Conservation (phyloP, 164 flowering plant species). For the Umbellularia californica region DNA sequence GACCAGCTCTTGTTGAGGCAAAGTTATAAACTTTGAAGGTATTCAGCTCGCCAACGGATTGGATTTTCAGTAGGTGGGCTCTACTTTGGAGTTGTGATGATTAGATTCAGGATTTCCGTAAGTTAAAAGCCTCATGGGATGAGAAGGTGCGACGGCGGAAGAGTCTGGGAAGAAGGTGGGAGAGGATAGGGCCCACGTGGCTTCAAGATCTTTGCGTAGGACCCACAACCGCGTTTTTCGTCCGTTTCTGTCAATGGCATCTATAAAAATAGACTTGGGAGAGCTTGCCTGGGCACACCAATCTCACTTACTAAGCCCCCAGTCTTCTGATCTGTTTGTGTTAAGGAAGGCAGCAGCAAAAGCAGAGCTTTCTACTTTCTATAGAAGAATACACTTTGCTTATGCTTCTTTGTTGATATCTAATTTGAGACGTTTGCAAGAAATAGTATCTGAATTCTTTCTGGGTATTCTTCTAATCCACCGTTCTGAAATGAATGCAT, state of each 20-base stretch:
- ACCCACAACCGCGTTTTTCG: conserved; percentile 13
- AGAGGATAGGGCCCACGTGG: conserved; percentile 7
- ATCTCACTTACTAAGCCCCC: background rate
- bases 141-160: conserved; percentile 8
- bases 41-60: too few relatives aligned
- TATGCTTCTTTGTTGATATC: too few relatives aligned
- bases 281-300: background rate
- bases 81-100: accelerated
- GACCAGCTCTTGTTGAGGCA: too few relatives aligned
- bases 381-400: too few relatives aligned
- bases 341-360: background rate
- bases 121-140: too few relatives aligned
- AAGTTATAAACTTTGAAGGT: too few relatives aligned
- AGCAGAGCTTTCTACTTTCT: background rate
- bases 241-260: conserved; percentile 12
- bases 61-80: too few relatives aligned
- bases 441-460: background rate
- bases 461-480: background rate
- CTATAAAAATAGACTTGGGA: conserved; percentile 10
- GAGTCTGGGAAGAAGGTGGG: background rate
- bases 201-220: background rate
- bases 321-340: background rate
- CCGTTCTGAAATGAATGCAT: too few relatives aligned
- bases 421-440: too few relatives aligned
- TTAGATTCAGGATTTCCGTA: too few relatives aligned